Evolutionary conservation across 2,329 filamentous ascomycete species (phyloP).

Genomic region (Cercospora canescens): DNA sequence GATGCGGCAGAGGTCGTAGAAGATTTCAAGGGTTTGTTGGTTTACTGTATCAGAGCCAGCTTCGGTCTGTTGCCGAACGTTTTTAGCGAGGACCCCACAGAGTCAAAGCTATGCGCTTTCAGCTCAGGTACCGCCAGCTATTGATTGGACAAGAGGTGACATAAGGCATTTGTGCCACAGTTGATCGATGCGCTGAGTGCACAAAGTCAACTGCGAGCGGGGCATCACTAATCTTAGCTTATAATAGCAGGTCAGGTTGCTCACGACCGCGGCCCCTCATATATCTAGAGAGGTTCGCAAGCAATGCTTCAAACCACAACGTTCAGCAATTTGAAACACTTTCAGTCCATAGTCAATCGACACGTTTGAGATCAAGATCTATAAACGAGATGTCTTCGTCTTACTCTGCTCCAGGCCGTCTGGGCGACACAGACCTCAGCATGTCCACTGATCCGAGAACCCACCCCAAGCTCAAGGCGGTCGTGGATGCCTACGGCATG

Average conservation of each 20-base stretch:
- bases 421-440: conserved; percentile 24
- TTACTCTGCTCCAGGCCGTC: conserved; percentile 26
- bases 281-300: background rate
- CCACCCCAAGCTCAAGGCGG: conserved; percentile 22
- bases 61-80: too few species aligned
- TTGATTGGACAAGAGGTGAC: background rate
- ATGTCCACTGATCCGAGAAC: conserved; percentile 25
- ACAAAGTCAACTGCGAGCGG: background rate
- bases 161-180: background rate
- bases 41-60: too few species aligned
- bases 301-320: background rate
- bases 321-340: background rate
- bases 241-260: background rate
- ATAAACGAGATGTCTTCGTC: background rate
- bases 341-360: background rate
- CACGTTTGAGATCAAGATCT: background rate
- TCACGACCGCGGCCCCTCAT: background rate
- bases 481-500: conserved; percentile 6
- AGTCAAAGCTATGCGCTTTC: background rate
- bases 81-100: conserved; percentile 22
- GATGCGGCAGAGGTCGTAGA: too few species aligned
- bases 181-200: background rate
- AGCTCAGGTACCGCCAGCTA: background rate
- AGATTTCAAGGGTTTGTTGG: too few species aligned
- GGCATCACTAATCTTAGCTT: background rate